Percentiles rank a stretch among this genome's conserved stretches.
Evolutionary conservation across 805 yeast species (phyloP).

Genomic region (Spathaspora passalidarum): DNA sequence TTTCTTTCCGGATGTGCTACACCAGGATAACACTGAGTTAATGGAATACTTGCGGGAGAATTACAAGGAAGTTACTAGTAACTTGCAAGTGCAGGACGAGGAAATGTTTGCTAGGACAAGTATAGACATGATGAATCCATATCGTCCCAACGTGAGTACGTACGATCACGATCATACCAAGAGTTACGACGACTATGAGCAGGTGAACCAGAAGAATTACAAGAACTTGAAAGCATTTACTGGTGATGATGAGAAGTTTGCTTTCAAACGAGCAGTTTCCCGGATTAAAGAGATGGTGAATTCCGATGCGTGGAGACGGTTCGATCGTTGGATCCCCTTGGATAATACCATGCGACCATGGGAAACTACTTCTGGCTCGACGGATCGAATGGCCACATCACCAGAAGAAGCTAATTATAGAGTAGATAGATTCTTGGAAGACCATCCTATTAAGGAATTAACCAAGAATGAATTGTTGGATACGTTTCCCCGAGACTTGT

Average conservation of each 20-base stretch:
- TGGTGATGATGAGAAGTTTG: constrained; percentile 76
- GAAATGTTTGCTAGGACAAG: constrained; percentile 68
- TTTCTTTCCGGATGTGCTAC: constrained; percentile 55
- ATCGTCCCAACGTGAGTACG: constrained; percentile 65
- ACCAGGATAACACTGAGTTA: constrained; percentile 11
- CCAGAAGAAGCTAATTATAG: not conserved
- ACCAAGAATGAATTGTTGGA: constrained; percentile 9
- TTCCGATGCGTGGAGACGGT: constrained; percentile 48
- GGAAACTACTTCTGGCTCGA: constrained; percentile 26
- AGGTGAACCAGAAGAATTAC: constrained; percentile 24
- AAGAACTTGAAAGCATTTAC: constrained; percentile 56
- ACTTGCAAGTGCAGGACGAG: constrained; percentile 53
- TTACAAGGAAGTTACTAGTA: constrained; percentile 17
- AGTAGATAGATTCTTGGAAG: constrained; percentile 2
- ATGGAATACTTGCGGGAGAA: constrained; percentile 17
- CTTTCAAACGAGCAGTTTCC: constrained; percentile 68
- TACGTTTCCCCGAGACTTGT: constrained; percentile 22
- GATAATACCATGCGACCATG: constrained; percentile 54
- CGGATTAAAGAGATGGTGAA: constrained; percentile 60
- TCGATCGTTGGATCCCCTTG: constrained; percentile 54
- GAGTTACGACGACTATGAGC: constrained; percentile 12
- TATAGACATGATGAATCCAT: constrained; percentile 59
- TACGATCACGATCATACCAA: constrained; percentile 49
- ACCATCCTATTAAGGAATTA: constrained; percentile 7
- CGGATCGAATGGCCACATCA: not conserved